Evolutionary conservation across 352 stramenopile species (phyloP).

Genomic region (Phytopythium cucurbitacearum): DNA sequence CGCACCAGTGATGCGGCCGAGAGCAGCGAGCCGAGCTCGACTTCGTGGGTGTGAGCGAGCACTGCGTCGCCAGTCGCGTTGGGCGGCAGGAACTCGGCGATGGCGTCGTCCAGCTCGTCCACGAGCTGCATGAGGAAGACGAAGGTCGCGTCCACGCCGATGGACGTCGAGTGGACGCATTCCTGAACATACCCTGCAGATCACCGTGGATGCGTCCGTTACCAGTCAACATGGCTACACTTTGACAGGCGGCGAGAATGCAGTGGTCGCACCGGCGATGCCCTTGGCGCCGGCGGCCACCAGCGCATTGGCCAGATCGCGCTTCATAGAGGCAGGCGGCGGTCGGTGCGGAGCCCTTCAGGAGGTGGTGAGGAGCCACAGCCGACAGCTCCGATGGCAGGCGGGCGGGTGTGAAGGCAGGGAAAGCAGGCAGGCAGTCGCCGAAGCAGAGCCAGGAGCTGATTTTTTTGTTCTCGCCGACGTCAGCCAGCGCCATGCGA

Average conservation of each 20-base stretch:
- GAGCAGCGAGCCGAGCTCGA: constrained; percentile 67
- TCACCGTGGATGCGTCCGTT: background rate
- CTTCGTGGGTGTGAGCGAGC: constrained; percentile 47
- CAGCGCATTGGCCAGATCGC: constrained; percentile 24
- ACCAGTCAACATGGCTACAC: constrained; percentile 8
- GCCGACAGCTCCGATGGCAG: too few species aligned
- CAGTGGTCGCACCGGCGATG: constrained; percentile 16
- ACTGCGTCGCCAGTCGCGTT: constrained; percentile 9
- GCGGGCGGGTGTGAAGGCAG: too few species aligned
- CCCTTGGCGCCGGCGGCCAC: constrained; percentile 20
- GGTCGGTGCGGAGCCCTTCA: too few species aligned
- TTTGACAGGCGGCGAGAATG: background rate
- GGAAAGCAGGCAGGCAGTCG: too few species aligned
- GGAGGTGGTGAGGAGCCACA: too few species aligned
- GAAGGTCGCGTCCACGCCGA: constrained; percentile 52
- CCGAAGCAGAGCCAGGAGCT: too few species aligned
- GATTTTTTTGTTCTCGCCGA: too few species aligned
- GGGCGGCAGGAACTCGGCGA: constrained; percentile 26
- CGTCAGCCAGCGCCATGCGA: too few species aligned
- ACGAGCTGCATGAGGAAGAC: constrained; percentile 64
- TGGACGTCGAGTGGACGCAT: constrained; percentile 63
- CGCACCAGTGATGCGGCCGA: constrained; percentile 53
- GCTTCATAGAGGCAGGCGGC: constrained; percentile 10
- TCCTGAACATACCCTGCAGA: constrained; percentile 62
- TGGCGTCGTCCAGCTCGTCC: constrained; percentile 54